Conservation (phyloP, 1,284 basidiomycete genomes). For the Fomitopsis pinicola region DNA sequence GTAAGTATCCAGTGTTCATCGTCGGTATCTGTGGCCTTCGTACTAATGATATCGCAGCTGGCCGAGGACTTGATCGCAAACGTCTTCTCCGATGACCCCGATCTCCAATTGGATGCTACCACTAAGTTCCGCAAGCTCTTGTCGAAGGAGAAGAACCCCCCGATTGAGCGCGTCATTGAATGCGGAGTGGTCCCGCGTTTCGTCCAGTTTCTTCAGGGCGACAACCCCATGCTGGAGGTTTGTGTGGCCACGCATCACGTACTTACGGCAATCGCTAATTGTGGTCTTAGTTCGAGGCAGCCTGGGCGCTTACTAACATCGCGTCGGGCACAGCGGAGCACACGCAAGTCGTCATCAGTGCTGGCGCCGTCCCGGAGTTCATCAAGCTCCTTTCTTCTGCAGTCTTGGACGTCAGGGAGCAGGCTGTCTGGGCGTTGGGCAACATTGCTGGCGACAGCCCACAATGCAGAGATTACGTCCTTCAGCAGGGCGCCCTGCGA, state of each 20-base stretch:
- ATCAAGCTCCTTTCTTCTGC: constrained; percentile 88
- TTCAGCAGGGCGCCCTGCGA: constrained; percentile 72
- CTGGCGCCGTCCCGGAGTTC: constrained; percentile 95
- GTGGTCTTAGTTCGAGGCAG: constrained; percentile 85
- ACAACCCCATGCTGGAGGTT: constrained; percentile 95
- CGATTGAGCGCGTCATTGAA: constrained; percentile 99
- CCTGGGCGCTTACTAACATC: constrained; percentile 99
- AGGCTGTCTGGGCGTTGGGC: constrained; percentile 95
- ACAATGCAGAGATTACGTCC: constrained; percentile 87
- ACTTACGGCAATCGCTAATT: background rate
- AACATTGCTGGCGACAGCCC: constrained; percentile 97
- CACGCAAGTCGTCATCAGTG: constrained; percentile 95
- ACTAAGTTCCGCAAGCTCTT: constrained; percentile 97
- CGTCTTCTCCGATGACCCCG: constrained; percentile 89
- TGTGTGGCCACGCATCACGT: constrained; percentile 8
- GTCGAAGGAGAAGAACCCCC: constrained; percentile 99
- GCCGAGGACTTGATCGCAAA: constrained; percentile 91
- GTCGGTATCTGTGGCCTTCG: constrained; percentile 10
- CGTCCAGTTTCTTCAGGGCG: constrained; percentile 87
- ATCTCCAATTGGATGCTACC: constrained; percentile 92
- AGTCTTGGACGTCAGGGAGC: constrained; percentile 91
- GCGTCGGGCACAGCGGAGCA: constrained; percentile 99
- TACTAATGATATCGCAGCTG: constrained; percentile 45
- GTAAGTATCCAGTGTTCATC: constrained; percentile 41
- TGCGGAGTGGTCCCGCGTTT: constrained; percentile 97